Conservation (phyloP, 345 rosid species). For the Populus nigra region DNA sequence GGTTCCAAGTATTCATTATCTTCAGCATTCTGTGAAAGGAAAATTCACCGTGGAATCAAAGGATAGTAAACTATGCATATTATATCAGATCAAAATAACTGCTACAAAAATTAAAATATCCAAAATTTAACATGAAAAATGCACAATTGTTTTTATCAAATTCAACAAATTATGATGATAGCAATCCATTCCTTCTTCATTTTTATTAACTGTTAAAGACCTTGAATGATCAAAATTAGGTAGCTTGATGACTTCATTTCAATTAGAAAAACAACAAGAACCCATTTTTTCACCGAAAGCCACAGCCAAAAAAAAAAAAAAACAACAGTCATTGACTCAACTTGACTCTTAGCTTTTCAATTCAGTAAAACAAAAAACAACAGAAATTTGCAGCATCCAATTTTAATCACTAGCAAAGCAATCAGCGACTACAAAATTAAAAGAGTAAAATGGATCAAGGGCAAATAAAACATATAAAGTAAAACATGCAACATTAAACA, state of each 20-base stretch:
- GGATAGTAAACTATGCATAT: not conserved
- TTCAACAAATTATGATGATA: not conserved
- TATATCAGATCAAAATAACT: not conserved
- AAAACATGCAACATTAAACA: not conserved
- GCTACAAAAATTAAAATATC: not conserved
- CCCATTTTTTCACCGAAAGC: not conserved
- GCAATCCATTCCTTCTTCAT: not conserved
- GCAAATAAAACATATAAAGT: not conserved
- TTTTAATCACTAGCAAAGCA: not conserved
- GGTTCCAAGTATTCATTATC: constrained; percentile 63
- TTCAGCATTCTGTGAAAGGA: constrained; percentile 53
- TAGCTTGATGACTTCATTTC: not conserved
- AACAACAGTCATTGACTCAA: not conserved
- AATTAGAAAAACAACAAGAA: not conserved
- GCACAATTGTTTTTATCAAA: not conserved
- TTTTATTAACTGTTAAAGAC: not conserved
- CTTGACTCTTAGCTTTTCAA: not conserved
- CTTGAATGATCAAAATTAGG: not conserved
- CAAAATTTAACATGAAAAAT: not conserved
- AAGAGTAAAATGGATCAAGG: not conserved
- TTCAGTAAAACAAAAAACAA: not conserved
- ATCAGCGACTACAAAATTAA: not conserved
- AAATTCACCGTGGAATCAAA: not conserved
- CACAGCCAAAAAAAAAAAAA: not conserved
- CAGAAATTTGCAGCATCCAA: not conserved